These are phyloP conservation scores for Coemansia sp. DNA, from an alignment of 192 early-diverging fungal species.

Conservation along the genomic window DNA sequence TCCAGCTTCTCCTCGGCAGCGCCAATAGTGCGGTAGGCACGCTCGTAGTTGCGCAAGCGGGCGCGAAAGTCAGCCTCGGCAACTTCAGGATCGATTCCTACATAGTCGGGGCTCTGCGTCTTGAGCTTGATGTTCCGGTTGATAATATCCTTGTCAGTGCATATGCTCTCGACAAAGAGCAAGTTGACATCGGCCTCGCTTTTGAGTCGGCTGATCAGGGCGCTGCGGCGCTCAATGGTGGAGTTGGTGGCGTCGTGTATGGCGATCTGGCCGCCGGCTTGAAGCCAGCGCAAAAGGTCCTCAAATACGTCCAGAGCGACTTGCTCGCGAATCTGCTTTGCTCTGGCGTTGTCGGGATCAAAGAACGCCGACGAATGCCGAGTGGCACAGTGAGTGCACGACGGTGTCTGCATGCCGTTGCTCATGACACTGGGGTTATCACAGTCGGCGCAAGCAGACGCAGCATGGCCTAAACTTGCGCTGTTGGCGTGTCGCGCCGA, in stretches of 20 bases:
- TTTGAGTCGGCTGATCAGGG: slow-evolving; percentile 63
- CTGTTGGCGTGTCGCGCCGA: not conserved
- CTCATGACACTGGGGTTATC: slow-evolving; percentile 23
- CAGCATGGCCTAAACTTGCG: not conserved
- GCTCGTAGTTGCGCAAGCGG: slow-evolving; percentile 90
- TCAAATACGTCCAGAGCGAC: slow-evolving; percentile 90
- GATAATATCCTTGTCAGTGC: slow-evolving; percentile 67
- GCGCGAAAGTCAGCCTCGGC: slow-evolving; percentile 86
- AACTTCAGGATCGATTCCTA: slow-evolving; percentile 73
- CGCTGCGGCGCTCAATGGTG: slow-evolving; percentile 72
- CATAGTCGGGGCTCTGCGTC: slow-evolving; percentile 92
- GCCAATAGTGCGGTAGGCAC: slow-evolving; percentile 83
- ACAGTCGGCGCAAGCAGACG: slow-evolving; percentile 40
- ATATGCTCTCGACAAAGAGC: slow-evolving; percentile 83
- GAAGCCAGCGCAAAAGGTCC: slow-evolving; percentile 88
- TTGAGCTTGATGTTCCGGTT: slow-evolving; percentile 89
- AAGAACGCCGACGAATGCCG: slow-evolving; percentile 89
- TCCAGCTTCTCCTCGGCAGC: slow-evolving; percentile 81
- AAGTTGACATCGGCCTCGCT: slow-evolving; percentile 67
- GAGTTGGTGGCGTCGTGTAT: slow-evolving; percentile 98
- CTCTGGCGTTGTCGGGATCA: slow-evolving; percentile 84
- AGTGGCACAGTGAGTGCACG: slow-evolving; percentile 38
- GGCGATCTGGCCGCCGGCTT: slow-evolving; percentile 83
- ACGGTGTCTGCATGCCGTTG: slow-evolving; percentile 1
- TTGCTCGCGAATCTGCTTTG: slow-evolving; percentile 77